Evolutionary conservation across 768 basidiomycete species (phyloP), one percentile per base, ranked within the genome.

Genomic region (Hygrocybe punicea): DNA sequence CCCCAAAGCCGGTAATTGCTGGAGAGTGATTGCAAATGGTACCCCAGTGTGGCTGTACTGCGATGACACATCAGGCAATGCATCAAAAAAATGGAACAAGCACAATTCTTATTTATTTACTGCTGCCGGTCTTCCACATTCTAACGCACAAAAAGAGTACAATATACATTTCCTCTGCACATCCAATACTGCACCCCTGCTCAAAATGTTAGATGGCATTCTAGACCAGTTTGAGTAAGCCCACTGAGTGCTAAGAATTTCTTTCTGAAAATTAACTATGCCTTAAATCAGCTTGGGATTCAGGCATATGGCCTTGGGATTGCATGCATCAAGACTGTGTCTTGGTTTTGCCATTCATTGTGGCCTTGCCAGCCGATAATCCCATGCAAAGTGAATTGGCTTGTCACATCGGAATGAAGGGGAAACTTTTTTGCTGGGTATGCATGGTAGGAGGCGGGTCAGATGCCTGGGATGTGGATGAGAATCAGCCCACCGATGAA

Each of bases 81-180:
- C 61, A 0, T 79, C 76, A 0, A 81, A 81, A 58, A 77, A 77
- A 57, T 79, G 78, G 77, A 80, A 79, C 56, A 68, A 75, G 51
- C 78, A 79, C 51, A 76, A 78, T 56, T 68, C 62, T 4, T 72
- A 74, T 45, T 65, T 78, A 0, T 71, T 77, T 42, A 73, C 69
- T 0, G 58, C 65, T 1, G 75, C 75, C 9, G 76, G 76, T 1
- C 67, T 79, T 1, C 74, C 74, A 0, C 68, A 63, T 0, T 55
- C 56, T 6, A 46, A 71, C 2, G 51, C 60, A 0, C 66, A 72
- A 5, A 59, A 67, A 39, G 71, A 73, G 33, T 73, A 68, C 47
- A 74, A 77, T 58, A 63, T 78, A 3, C 75, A 78, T 60, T 78
- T 78, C 58, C 52, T 78, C 0, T 68, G 60, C 6, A 78, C 77